phyloP scores from a whole-genome alignment of 1,284 basidiomycete genomes.

The Rhodotorula mucilaginosa region DNA sequence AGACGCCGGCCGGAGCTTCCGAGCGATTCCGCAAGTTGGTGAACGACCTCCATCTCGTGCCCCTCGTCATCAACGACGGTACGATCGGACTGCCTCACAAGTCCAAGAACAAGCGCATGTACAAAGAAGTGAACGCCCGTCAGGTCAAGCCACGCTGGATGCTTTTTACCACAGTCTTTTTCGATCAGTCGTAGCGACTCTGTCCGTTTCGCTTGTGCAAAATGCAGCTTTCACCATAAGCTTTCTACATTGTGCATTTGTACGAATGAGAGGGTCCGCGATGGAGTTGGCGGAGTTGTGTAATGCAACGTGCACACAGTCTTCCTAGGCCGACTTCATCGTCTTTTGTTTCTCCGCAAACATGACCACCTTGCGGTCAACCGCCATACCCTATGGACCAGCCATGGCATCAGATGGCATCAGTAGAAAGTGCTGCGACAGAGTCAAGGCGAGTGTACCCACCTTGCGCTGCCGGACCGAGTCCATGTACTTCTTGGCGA shows the following conservation, averaged over 20 bases:
- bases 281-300: neutral
- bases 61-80: no score
- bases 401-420: neutral
- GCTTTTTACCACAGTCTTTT: no score
- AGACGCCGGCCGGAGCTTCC: no score
- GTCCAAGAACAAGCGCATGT: no score
- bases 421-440: neutral
- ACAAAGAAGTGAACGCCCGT: no score
- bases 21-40: no score
- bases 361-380: slow-evolving; percentile 87
- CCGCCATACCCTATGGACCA: slow-evolving; percentile 69
- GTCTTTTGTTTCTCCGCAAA: slow-evolving; percentile 95
- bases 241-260: neutral
- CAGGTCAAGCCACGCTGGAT: no score
- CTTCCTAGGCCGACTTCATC: slow-evolving; percentile 58
- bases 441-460: neutral
- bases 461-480: slow-evolving; percentile 77
- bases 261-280: neutral
- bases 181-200: no score
- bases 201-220: no score
- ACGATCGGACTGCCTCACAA: no score
- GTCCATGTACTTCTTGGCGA: slow-evolving; percentile 95
- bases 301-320: neutral
- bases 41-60: no score
- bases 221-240: no score